Conservation (phyloP, 2,329 filamentous ascomycete genomes). For the Alternaria triticina region DNA sequence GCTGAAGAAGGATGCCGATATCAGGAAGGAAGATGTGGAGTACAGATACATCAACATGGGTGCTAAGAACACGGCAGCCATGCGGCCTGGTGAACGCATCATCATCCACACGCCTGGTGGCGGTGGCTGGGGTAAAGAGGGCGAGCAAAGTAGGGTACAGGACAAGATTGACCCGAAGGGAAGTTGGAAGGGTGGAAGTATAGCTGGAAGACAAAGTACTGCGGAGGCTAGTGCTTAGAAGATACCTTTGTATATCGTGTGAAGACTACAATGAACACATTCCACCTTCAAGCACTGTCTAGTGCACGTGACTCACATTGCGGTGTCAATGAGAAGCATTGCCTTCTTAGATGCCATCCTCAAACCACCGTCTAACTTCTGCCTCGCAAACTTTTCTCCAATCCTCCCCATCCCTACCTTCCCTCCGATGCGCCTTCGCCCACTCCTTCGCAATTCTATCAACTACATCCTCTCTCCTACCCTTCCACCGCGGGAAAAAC, state of each 20-base stretch:
- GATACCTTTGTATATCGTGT: neutral
- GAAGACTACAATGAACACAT: neutral
- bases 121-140: slow-evolving; percentile 74
- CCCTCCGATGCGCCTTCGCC: neutral
- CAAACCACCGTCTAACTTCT: neutral
- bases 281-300: neutral
- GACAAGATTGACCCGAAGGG: slow-evolving; percentile 63
- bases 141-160: slow-evolving; percentile 60
- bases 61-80: slow-evolving; percentile 79
- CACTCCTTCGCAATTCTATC: neutral
- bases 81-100: slow-evolving; percentile 78
- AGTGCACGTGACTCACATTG: neutral
- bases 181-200: slow-evolving; percentile 66
- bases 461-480: neutral
- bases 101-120: slow-evolving; percentile 80
- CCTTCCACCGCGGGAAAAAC: neutral
- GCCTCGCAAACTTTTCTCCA: neutral
- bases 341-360: neutral
- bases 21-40: slow-evolving; percentile 54
- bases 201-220: slow-evolving; percentile 62
- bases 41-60: slow-evolving; percentile 74
- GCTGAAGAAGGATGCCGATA: slow-evolving; percentile 36
- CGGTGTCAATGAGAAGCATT: neutral
- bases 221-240: slow-evolving; percentile 51
- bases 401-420: neutral